These are phyloP conservation scores for Fusarium praegraminearum DNA, from an alignment of 2,329 filamentous ascomycete species.

Conservation along the genomic window DNA sequence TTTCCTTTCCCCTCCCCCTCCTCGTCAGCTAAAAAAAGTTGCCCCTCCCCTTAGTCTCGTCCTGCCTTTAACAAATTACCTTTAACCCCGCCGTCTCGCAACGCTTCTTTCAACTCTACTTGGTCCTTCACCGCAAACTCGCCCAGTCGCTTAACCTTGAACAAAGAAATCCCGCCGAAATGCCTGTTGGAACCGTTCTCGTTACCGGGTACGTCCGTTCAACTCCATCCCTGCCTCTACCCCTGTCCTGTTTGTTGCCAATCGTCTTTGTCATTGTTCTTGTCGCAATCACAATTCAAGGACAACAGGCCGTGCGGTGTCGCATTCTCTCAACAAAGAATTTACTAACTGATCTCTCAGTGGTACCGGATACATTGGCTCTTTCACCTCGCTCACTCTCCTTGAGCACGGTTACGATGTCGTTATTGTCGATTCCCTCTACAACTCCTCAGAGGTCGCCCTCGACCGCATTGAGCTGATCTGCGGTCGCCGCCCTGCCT, in stretches of 20 bases:
- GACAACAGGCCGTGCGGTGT: conserved; percentile 11
- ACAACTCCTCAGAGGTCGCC: conserved; percentile 94
- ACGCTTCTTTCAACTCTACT: conserved; percentile 25
- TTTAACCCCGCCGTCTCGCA: conserved; percentile 37
- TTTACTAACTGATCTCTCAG: conserved; percentile 60
- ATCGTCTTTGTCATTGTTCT: conserved; percentile 32
- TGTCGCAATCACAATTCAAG: conserved; percentile 27
- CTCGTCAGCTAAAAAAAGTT: conserved; percentile 25
- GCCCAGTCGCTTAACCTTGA: conserved; percentile 24
- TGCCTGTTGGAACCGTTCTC: conserved; percentile 88
- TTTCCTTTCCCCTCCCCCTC: conserved; percentile 9
- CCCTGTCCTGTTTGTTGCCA: conserved; percentile 7
- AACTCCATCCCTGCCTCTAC: conserved; percentile 26
- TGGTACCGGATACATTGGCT: conserved; percentile 99
- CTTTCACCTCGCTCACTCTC: conserved; percentile 92
- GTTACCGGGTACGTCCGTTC: conserved; percentile 79
- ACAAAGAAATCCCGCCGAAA: conserved; percentile 56
- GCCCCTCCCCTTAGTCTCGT: conserved; percentile 20
- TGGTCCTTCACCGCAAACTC: conserved; percentile 41
- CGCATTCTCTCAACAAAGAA: conserved; percentile 29
- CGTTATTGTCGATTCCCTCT: conserved; percentile 94
- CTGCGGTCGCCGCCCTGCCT: conserved; percentile 85
- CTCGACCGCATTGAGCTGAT: conserved; percentile 96
- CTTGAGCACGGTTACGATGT: conserved; percentile 96
- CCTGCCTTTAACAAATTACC: conserved; percentile 13